These are phyloP conservation scores for Coccinonectria pachysandricola DNA, from an alignment of 2,329 filamentous ascomycete genomes.

Conservation along the genomic window DNA sequence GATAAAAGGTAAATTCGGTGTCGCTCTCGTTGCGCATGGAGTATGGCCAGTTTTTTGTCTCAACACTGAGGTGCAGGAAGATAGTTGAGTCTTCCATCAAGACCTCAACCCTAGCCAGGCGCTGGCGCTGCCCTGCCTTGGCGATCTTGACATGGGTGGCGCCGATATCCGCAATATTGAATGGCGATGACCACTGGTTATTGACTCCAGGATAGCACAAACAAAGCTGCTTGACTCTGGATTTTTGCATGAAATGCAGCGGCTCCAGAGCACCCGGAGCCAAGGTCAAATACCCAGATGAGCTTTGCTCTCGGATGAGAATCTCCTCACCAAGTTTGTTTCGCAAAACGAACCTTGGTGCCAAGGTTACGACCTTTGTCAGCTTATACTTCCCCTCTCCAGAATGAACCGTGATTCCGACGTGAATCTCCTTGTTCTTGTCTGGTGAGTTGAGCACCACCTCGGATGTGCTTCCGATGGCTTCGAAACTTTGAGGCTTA, in stretches of 20 bases:
- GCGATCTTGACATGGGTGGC: slow-evolving; percentile 90
- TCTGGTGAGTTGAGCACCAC: slow-evolving; percentile 68
- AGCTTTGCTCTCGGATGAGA: slow-evolving; percentile 83
- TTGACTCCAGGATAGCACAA: slow-evolving; percentile 89
- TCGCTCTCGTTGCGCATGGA: slow-evolving; percentile 98
- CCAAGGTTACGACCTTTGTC: slow-evolving; percentile 87
- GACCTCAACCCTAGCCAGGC: slow-evolving; percentile 76
- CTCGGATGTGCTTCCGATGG: slow-evolving; percentile 86
- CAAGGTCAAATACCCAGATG: slow-evolving; percentile 71
- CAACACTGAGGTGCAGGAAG: slow-evolving; percentile 81
- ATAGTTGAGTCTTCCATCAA: slow-evolving; percentile 89
- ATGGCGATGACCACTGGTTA: slow-evolving; percentile 95
- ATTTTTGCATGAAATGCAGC: slow-evolving; percentile 80
- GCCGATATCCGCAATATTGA: slow-evolving; percentile 92
- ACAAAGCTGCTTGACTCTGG: slow-evolving; percentile 76
- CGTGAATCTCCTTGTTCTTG: slow-evolving; percentile 72
- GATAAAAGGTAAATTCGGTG: slow-evolving; percentile 91
- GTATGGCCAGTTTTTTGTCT: slow-evolving; percentile 95
- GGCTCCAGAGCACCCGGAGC: slow-evolving; percentile 72
- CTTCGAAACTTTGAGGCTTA: slow-evolving; percentile 95
- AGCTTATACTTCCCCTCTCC: slow-evolving; percentile 97
- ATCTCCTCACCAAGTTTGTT: slow-evolving; percentile 87
- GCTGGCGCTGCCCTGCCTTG: slow-evolving; percentile 80
- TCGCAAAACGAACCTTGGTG: slow-evolving; percentile 86
- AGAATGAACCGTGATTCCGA: slow-evolving; percentile 79